A percentile compares a stretch with the other conserved stretches of the same genome.
These are phyloP conservation scores for Candida sanyaensis DNA, from an alignment of 1,139 yeast genomes.

Conservation along the genomic window DNA sequence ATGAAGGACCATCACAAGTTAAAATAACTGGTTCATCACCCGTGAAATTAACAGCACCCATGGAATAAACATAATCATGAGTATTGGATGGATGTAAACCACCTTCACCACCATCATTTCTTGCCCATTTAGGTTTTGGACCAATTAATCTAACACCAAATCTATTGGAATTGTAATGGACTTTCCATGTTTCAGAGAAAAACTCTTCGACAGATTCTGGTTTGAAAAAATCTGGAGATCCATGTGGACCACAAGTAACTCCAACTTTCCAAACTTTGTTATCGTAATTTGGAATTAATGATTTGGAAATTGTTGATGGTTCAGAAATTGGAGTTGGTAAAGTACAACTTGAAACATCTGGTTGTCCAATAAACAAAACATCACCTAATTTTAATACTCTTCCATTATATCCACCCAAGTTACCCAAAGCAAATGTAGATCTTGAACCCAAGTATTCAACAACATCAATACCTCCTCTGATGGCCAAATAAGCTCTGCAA, in stretches of 20 bases:
- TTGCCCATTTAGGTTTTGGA: slow-evolving; percentile 96
- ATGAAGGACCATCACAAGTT: slow-evolving; percentile 96
- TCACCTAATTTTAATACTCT: slow-evolving; percentile 90
- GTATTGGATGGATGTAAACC: slow-evolving; percentile 98
- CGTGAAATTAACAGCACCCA: slow-evolving; percentile 95
- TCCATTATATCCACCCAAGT: slow-evolving; percentile 93
- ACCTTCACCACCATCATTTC: slow-evolving; percentile 97
- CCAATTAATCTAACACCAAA: slow-evolving; percentile 95
- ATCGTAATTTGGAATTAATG: slow-evolving; percentile 59
- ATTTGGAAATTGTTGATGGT: slow-evolving; percentile 58
- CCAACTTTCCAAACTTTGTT: slow-evolving; percentile 80
- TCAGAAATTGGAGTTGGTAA: slow-evolving; percentile 70
- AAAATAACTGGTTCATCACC: slow-evolving; percentile 98
- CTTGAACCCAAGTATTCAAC: slow-evolving; percentile 94
- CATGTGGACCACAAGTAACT: slow-evolving; percentile 97
- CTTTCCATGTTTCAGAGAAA: slow-evolving; percentile 82
- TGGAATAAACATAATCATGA: slow-evolving; percentile 93
- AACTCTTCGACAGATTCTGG: slow-evolving; percentile 75
- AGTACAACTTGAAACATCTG: slow-evolving; percentile 64
- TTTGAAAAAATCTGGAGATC: slow-evolving; percentile 91
- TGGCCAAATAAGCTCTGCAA: slow-evolving; percentile 86
- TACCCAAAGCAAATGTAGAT: slow-evolving; percentile 93
- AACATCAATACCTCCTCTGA: slow-evolving; percentile 92
- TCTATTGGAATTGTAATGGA: slow-evolving; percentile 94
- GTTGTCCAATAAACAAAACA: slow-evolving; percentile 81